These are phyloP conservation scores for Pyrus bretschneideri DNA, from an alignment of 306 rosid genomes.

Conservation along the genomic window DNA sequence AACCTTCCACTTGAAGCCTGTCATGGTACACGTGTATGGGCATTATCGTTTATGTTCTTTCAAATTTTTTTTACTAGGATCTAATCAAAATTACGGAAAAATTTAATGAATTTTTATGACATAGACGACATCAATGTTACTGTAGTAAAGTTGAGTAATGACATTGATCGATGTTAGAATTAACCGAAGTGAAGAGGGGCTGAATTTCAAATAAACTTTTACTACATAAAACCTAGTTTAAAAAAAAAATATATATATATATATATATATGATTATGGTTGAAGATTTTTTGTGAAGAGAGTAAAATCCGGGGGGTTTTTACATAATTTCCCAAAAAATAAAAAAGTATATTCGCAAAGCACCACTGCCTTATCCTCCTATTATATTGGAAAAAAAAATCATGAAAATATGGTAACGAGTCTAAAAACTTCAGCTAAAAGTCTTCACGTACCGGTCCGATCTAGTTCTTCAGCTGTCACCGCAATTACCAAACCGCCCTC, in stretches of 20 bases:
- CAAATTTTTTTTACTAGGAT: no score
- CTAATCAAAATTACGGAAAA: neutral
- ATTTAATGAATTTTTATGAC: no score
- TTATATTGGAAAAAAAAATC: neutral
- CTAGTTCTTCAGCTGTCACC: neutral
- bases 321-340: neutral
- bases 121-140: no score
- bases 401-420: neutral
- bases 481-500: constrained; percentile 14
- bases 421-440: neutral
- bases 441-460: neutral
- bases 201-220: no score
- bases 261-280: neutral
- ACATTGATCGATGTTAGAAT: no score
- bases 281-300: neutral
- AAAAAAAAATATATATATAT: neutral
- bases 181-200: no score
- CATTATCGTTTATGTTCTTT: neutral
- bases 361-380: neutral
- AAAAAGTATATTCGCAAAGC: neutral
- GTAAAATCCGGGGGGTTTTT: neutral
- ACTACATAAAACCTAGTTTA: neutral
- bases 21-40: neutral
- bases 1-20: neutral
- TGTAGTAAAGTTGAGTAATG: no score